These are phyloP conservation scores for Fonsecaea erecta DNA, from an alignment of 2,329 filamentous ascomycete genomes.

Conservation along the genomic window DNA sequence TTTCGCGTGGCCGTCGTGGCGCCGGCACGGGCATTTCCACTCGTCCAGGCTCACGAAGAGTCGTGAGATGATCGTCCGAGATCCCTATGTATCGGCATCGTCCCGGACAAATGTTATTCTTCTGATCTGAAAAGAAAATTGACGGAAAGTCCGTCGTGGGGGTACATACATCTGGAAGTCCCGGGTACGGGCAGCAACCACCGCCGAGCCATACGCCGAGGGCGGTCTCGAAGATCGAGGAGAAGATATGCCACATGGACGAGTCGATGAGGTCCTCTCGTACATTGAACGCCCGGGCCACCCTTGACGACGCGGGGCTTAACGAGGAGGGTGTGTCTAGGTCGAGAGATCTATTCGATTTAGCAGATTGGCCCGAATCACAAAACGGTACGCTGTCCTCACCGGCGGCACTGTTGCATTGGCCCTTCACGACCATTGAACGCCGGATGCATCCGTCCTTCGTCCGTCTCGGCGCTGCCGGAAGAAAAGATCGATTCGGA, in stretches of 20 bases:
- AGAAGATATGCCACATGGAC: slow-evolving; percentile 8
- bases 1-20: not conserved
- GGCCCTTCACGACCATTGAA: not conserved
- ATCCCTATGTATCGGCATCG: not conserved
- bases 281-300: not conserved
- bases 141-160: not conserved
- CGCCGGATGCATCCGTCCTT: not conserved
- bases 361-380: not conserved
- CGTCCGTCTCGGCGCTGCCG: not conserved
- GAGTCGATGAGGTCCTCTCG: not conserved
- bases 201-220: slow-evolving; percentile 1
- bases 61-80: slow-evolving; percentile 1
- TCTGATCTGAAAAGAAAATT: no score
- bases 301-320: not conserved
- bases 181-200: not conserved
- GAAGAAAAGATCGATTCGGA: not conserved
- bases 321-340: not conserved
- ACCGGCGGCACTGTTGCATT: not conserved
- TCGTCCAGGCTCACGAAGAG: slow-evolving; percentile 4
- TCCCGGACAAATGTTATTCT: not conserved
- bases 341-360: not conserved
- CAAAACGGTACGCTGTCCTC: not conserved
- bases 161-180: slow-evolving; percentile 2
- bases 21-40: not conserved
- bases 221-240: not conserved